phyloP scores from a whole-genome alignment of 2,329 filamentous ascomycete species.

The Eurotiales sp. region DNA sequence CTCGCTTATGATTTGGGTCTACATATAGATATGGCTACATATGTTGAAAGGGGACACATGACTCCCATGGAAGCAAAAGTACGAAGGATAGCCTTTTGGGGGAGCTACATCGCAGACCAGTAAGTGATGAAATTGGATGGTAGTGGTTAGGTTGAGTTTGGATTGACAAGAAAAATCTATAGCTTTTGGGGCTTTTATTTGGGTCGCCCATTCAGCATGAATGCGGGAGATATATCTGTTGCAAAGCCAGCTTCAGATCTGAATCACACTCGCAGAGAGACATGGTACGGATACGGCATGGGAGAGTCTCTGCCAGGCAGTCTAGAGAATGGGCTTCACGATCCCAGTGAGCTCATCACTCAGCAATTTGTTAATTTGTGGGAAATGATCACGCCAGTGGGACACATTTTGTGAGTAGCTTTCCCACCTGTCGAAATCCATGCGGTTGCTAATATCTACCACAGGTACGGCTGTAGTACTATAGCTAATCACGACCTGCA shows the following conservation, averaged over 20 bases:
- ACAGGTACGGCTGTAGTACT: conserved; percentile 35
- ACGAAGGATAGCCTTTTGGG: conserved; percentile 42
- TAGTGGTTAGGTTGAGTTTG: too few species aligned
- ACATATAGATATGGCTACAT: conserved; percentile 39
- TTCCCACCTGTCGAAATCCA: neutral
- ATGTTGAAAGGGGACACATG: conserved; percentile 39
- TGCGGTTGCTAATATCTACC: conserved; percentile 11
- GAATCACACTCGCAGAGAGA: conserved; percentile 23
- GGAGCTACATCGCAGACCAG: conserved; percentile 41
- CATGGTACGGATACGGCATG: conserved; percentile 32
- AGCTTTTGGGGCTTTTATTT: conserved; percentile 44
- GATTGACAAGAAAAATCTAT: neutral
- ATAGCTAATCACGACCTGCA: conserved; percentile 37
- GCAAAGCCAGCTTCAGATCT: conserved; percentile 32
- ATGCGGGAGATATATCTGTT: conserved; percentile 39
- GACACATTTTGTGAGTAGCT: conserved; percentile 37
- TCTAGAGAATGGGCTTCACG: conserved; percentile 22
- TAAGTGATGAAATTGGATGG: too few species aligned
- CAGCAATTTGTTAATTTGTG: conserved; percentile 39
- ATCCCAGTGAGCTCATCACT: conserved; percentile 32
- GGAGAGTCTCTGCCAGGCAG: conserved; percentile 16
- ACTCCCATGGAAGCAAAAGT: conserved; percentile 38
- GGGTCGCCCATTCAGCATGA: conserved; percentile 41
- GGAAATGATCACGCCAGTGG: conserved; percentile 42
- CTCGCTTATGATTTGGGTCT: conserved; percentile 45